Conservation (phyloP, 2,329 filamentous ascomycete genomes). For the Fusarium pseudocircinatum region DNA sequence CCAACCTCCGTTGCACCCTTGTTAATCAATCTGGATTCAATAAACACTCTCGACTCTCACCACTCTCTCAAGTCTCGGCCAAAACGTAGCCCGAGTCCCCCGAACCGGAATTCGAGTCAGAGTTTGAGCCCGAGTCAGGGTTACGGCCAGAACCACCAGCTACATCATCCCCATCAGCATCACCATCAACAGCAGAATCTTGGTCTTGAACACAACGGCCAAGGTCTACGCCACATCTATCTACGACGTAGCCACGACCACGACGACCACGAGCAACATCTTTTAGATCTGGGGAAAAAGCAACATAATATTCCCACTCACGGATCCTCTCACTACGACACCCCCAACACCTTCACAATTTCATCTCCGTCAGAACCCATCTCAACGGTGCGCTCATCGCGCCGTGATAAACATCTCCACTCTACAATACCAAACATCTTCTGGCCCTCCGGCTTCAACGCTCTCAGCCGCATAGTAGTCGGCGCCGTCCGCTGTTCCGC, state of each 20-base stretch:
- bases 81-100: constrained; percentile 36
- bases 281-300: constrained; percentile 32
- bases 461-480: constrained; percentile 61
- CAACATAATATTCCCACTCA: constrained; percentile 40
- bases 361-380: constrained; percentile 19
- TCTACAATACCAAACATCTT: constrained; percentile 43
- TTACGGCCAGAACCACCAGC: constrained; percentile 24
- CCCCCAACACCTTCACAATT: constrained; percentile 35
- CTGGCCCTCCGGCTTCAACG: constrained; percentile 60
- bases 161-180: constrained; percentile 19
- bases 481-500: constrained; percentile 66
- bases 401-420: constrained; percentile 63
- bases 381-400: constrained; percentile 50
- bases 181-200: neutral
- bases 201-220: constrained; percentile 11
- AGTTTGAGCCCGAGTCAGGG: constrained; percentile 29
- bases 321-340: constrained; percentile 12
- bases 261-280: constrained; percentile 28
- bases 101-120: constrained; percentile 20
- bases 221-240: constrained; percentile 28
- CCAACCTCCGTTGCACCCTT: constrained; percentile 63
- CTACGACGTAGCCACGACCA: constrained; percentile 36
- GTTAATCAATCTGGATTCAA: constrained; percentile 66
- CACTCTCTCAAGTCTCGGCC: constrained; percentile 33
- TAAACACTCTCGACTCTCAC: constrained; percentile 50